Percentiles rank a stretch among this genome's conserved stretches.
phyloP scores from a whole-genome alignment of 2,329 filamentous ascomycete species.

The Fusarium tuaranense region DNA sequence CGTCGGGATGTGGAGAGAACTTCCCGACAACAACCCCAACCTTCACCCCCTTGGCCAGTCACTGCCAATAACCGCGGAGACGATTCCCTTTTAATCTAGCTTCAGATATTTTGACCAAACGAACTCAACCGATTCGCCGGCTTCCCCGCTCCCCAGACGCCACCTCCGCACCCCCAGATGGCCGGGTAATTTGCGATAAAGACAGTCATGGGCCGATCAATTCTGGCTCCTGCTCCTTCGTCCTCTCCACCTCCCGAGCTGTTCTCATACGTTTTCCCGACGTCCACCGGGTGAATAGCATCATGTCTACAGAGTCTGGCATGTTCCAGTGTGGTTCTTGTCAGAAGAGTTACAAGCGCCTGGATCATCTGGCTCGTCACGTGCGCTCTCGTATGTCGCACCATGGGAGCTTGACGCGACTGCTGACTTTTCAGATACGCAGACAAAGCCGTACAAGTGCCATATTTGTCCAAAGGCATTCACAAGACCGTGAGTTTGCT shows the following conservation, averaged over 20 bases:
- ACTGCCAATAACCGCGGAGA: background rate
- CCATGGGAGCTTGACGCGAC: background rate
- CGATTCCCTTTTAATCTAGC: background rate
- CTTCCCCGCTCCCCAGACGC: conserved; percentile 6
- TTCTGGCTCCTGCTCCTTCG: background rate
- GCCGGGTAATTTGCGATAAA: conserved; percentile 1
- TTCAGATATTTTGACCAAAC: background rate
- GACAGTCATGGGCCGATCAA: background rate
- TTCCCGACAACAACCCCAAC: background rate
- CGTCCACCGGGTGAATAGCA: conserved; percentile 1
- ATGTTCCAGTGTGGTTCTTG: conserved; percentile 46
- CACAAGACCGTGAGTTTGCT: conserved; percentile 42
- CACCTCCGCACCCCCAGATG: conserved; percentile 7
- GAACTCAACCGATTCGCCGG: background rate
- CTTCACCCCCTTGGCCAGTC: background rate
- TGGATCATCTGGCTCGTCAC: conserved; percentile 49
- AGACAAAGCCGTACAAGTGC: conserved; percentile 47
- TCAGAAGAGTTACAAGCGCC: conserved; percentile 44
- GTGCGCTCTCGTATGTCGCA: conserved; percentile 47
- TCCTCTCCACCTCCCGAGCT: conserved; percentile 2
- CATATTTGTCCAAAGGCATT: conserved; percentile 46
- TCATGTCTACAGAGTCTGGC: conserved; percentile 28
- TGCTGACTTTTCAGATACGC: conserved; percentile 42
- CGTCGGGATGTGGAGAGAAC: conserved; percentile 1
- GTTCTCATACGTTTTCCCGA: background rate